phyloP scores from a whole-genome alignment of 768 basidiomycete species.

The Coprinopsis cinerea region DNA sequence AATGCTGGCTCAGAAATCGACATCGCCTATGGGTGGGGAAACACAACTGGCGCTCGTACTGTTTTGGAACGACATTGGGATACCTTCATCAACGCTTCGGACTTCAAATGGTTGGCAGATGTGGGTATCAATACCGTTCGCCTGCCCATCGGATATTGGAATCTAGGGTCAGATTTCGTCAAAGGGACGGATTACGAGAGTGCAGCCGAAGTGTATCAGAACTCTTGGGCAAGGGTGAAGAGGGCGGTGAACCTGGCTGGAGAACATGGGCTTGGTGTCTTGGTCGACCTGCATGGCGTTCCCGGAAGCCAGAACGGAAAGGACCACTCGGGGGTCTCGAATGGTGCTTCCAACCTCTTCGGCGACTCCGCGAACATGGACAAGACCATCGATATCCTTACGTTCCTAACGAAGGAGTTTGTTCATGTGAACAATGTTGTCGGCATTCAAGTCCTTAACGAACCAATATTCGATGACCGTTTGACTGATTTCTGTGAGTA shows the following conservation, averaged over 20 bases:
- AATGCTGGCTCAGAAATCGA: constrained; percentile 52
- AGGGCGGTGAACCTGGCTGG: constrained; percentile 59
- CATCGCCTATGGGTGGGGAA: constrained; percentile 60
- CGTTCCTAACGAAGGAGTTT: constrained; percentile 36
- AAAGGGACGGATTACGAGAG: constrained; percentile 60
- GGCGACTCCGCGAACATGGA: constrained; percentile 35
- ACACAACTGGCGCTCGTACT: constrained; percentile 34
- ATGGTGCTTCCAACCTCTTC: constrained; percentile 45
- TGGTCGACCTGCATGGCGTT: constrained; percentile 65
- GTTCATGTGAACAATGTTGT: constrained; percentile 46
- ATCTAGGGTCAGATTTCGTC: constrained; percentile 49
- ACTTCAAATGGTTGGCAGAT: constrained; percentile 60
- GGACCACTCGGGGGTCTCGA: constrained; percentile 62
- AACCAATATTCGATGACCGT: constrained; percentile 42
- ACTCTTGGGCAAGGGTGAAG: constrained; percentile 63
- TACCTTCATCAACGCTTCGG: constrained; percentile 56
- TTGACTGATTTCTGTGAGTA: constrained; percentile 42
- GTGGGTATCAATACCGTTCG: constrained; percentile 69
- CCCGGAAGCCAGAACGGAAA: constrained; percentile 73
- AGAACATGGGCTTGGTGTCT: constrained; percentile 58
- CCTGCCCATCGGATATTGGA: constrained; percentile 58
- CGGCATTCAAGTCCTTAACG: constrained; percentile 59
- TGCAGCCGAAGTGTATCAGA: constrained; percentile 46
- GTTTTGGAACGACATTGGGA: constrained; percentile 74
- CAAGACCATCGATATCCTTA: constrained; percentile 47